Conservation (phyloP, 139 green algal genomes). For the Ostreobium quekettii region DNA sequence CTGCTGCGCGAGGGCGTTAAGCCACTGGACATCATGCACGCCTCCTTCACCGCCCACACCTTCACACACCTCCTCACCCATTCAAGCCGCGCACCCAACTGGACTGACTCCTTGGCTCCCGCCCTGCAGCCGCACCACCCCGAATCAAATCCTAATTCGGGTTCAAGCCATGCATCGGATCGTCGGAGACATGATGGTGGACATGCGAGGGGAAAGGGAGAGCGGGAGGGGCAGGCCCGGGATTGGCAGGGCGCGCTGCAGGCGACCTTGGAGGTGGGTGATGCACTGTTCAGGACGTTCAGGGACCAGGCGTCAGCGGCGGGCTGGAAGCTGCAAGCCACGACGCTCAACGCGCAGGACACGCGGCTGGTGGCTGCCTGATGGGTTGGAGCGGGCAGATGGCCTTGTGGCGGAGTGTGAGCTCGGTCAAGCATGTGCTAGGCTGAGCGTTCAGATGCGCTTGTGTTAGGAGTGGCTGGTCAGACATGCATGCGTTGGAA, state of each 20-base stretch:
- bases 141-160: neutral
- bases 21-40: conserved; percentile 42
- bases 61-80: conserved; percentile 50
- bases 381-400: neutral
- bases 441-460: no score
- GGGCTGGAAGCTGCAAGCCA: conserved; percentile 56
- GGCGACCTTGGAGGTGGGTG: conserved; percentile 23
- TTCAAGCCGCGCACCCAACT: neutral
- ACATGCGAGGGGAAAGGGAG: conserved; percentile 14
- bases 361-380: conserved; percentile 32
- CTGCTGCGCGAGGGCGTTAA: conserved; percentile 57
- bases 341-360: conserved; percentile 64
- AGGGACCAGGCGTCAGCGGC: conserved; percentile 30
- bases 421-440: no score
- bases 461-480: no score
- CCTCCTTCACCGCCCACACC: conserved; percentile 60
- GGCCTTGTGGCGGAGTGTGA: no score
- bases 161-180: neutral
- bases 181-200: conserved; percentile 16
- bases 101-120: conserved; percentile 2
- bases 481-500: no score
- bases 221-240: conserved; percentile 7
- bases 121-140: neutral
- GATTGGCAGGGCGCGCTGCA: conserved; percentile 21
- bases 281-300: conserved; percentile 45